Evolutionary conservation across 1,139 yeast species (phyloP).

Genomic region (Hansenula lynferdii): DNA sequence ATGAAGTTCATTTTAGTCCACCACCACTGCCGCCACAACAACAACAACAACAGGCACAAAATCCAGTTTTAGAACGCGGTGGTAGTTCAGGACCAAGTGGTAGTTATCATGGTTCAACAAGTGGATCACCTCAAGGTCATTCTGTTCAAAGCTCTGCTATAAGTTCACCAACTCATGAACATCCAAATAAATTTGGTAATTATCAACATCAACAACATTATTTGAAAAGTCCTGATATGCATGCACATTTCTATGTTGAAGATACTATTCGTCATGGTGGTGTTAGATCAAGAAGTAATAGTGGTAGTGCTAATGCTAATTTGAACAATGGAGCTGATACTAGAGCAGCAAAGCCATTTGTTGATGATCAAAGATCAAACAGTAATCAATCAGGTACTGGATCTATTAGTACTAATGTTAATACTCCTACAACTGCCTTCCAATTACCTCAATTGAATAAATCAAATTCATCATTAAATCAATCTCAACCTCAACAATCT

Average conservation of each 20-base stretch:
- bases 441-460: conserved; percentile 1
- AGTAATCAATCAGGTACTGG: too few relatives aligned
- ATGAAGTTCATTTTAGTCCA: conserved; percentile 6
- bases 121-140: conserved; percentile 4
- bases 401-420: too few relatives aligned
- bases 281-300: conserved; percentile 33
- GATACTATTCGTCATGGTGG: conserved; percentile 57
- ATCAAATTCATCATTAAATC: background rate
- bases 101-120: background rate
- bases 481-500: conserved; percentile 2
- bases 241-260: conserved; percentile 77
- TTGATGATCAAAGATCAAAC: too few relatives aligned
- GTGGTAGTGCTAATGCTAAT: conserved; percentile 22
- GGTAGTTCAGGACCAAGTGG: too few relatives aligned
- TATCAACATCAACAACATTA: conserved; percentile 15
- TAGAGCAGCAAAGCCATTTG: too few relatives aligned
- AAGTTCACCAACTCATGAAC: conserved; percentile 14
- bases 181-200: conserved; percentile 2
- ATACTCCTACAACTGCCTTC: background rate
- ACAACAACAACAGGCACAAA: too few relatives aligned
- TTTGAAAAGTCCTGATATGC: conserved; percentile 56
- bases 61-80: background rate
- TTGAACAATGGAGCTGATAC: conserved; percentile 25
- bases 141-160: conserved; percentile 9
- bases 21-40: too few relatives aligned